phyloP scores from a whole-genome alignment of 139 green algal species.

The Asterochloris sp. region DNA sequence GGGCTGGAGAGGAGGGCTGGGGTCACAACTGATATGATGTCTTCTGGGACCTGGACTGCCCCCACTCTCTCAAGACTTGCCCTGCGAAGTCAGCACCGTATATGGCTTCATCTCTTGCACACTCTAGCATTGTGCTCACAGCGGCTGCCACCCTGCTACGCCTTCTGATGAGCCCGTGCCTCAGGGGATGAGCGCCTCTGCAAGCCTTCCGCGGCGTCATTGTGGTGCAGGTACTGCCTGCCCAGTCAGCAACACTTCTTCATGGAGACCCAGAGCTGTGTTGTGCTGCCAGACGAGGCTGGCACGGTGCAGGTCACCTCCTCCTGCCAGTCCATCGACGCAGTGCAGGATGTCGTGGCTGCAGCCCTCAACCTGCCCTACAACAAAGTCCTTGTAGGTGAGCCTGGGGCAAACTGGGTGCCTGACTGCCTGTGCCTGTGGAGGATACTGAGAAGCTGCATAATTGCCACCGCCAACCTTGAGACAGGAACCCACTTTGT shows the following conservation, averaged over 20 bases:
- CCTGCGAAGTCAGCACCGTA: too few relatives aligned
- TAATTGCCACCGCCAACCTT: background rate
- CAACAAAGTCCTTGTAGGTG: conserved; percentile 25
- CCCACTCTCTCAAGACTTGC: too few relatives aligned
- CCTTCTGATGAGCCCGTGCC: background rate
- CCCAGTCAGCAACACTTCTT: conserved; percentile 44
- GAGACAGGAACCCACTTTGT: background rate
- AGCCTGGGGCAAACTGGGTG: background rate
- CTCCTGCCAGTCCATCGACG: conserved; percentile 35
- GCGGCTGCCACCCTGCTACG: background rate
- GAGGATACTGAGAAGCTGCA: background rate
- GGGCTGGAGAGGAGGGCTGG: too few relatives aligned
- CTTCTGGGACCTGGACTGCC: too few relatives aligned
- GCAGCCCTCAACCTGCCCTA: conserved; percentile 16
- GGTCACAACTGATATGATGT: too few relatives aligned
- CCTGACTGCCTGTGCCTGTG: background rate
- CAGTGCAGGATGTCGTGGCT: conserved; percentile 22
- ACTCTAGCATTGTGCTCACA: too few relatives aligned
- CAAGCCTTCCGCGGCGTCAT: background rate
- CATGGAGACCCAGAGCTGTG: conserved; percentile 38
- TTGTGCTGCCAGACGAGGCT: conserved; percentile 29
- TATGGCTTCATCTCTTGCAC: too few relatives aligned
- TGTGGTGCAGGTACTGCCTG: conserved; percentile 18
- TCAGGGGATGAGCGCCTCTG: background rate
- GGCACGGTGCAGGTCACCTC: conserved; percentile 24